Base-by-base conservation (phyloP, 148 eudicot species). In the Cornus suecica region DNA sequence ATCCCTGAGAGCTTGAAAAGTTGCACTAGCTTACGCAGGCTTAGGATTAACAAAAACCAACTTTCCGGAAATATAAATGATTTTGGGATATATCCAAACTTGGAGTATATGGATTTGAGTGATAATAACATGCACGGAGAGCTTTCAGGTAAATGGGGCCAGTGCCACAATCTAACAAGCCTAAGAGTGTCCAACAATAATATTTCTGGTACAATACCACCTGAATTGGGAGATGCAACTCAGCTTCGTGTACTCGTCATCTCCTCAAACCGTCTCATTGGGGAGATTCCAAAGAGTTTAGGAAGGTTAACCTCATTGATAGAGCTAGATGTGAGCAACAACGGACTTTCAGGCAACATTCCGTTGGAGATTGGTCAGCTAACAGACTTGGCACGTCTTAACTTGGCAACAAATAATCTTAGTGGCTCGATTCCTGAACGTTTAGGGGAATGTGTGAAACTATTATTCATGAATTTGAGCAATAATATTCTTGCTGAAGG, bases 1-100 rank as follows among this genome's bases (percentile, higher is more conserved):
- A 75, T 86, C 60, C 88, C 88, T 67, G n/a, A n/a, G n/a, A n/a
- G n/a, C n/a, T n/a, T n/a, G n/a, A n/a, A n/a, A n/a, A n/a, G n/a
- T n/a, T n/a, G n/a, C n/a, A n/a, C n/a, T n/a, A n/a, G n/a, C n/a
- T n/a, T n/a, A n/a, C n/a, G n/a, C n/a, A n/a, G n/a, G 70, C 45
- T 34, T 42, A 67, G 51, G 41, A 30, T 23, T 67, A 42, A 14
- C 70, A 67, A 34, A 86, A 83, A 42, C 51, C 5, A 42, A 42
- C 51, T 42, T 42, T 42, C 51, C 5, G 51, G 51, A 42, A 42
- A 42, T 11, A 42, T 42, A 42, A n/a, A n/a, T n/a, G n/a, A 41
- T 61, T 74, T 73, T 41, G 78, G 77, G 0, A 30, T 61, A 10
- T 63, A 74, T 23, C 78, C 73, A 13, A 6, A 68, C 11, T 62